These are phyloP conservation scores for Leccinellum rugosiceps DNA, from an alignment of 768 basidiomycete genomes.

Conservation along the genomic window DNA sequence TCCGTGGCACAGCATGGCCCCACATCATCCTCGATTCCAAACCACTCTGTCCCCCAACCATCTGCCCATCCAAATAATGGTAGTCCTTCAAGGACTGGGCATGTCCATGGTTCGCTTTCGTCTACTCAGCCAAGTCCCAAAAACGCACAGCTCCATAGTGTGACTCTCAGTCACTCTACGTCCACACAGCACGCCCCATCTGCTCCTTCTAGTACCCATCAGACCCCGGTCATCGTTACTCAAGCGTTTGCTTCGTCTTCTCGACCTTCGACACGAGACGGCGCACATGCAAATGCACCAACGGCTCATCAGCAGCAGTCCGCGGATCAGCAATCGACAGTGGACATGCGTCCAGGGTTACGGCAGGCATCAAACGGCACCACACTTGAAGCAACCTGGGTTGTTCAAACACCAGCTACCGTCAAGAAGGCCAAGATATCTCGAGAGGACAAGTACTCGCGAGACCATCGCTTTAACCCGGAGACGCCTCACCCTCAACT, in stretches of 20 bases:
- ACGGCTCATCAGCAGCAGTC: conserved; percentile 11
- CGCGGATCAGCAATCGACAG: conserved; percentile 10
- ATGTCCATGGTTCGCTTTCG: conserved; percentile 4
- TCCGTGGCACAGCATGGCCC: conserved; percentile 16
- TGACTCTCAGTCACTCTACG: conserved; percentile 6
- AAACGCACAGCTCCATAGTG: conserved; percentile 15
- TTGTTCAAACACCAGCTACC: conserved; percentile 30
- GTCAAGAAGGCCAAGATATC: conserved; percentile 17
- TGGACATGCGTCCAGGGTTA: conserved; percentile 8
- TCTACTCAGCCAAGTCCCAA: conserved; percentile 27
- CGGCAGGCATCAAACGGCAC: conserved; percentile 16
- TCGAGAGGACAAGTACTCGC: conserved; percentile 31
- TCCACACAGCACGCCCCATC: conserved; percentile 19
- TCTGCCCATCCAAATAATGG: conserved; percentile 11
- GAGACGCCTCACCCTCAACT: conserved; percentile 28
- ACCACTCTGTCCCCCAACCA: conserved; percentile 21
- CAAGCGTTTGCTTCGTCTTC: conserved; percentile 23
- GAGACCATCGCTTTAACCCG: conserved; percentile 13
- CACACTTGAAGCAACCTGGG: conserved; percentile 31
- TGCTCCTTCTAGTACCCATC: conserved; percentile 14
- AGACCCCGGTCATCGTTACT: conserved; percentile 21
- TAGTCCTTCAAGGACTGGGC: conserved; percentile 15
- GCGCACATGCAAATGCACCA: conserved; percentile 6
- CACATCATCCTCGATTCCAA: conserved; percentile 4
- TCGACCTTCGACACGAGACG: conserved; percentile 27